A percentile compares a stretch with the other conserved stretches of the same genome.
Evolutionary conservation across 306 rosid genomes (phyloP).

Genomic region (Lupinus albus): DNA sequence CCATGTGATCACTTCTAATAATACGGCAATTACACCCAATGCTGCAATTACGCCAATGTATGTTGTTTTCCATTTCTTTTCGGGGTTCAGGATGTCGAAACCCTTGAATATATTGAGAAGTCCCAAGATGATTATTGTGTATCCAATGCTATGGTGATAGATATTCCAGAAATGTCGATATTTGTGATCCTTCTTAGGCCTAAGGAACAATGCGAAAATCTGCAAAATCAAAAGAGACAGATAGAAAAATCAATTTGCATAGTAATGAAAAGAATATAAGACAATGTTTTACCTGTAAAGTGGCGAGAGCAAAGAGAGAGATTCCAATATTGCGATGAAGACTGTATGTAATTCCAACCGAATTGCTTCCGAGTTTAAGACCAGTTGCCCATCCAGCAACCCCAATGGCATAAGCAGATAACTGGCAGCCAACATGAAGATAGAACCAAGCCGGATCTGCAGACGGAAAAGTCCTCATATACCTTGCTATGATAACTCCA

Average conservation of each 20-base stretch:
- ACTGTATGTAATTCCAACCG: conserved; percentile 42
- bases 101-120: conserved; percentile 77
- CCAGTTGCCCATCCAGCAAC: conserved; percentile 96
- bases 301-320: conserved; percentile 66
- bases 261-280: neutral
- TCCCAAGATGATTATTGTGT: conserved; percentile 56
- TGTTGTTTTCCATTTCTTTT: conserved; percentile 58
- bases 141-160: conserved; percentile 81
- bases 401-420: conserved; percentile 77
- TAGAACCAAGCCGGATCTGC: conserved; percentile 96
- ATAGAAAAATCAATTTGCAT: neutral
- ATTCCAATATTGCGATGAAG: conserved; percentile 80
- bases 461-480: conserved; percentile 63
- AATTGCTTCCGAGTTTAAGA: conserved; percentile 75
- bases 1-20: conserved; percentile 83
- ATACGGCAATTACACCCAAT: conserved; percentile 57
- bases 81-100: conserved; percentile 58
- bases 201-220: conserved; percentile 76
- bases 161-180: conserved; percentile 72
- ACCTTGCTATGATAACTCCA: conserved; percentile 81
- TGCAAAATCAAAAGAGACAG: conserved; percentile 35
- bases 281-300: conserved; percentile 64
- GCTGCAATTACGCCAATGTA: conserved; percentile 48
- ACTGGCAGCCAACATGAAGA: conserved; percentile 69
- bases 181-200: conserved; percentile 82